Evolutionary conservation across 768 basidiomycete species (phyloP), one percentile per base, ranked within the genome.

Genomic region (Clavulina sp.): DNA sequence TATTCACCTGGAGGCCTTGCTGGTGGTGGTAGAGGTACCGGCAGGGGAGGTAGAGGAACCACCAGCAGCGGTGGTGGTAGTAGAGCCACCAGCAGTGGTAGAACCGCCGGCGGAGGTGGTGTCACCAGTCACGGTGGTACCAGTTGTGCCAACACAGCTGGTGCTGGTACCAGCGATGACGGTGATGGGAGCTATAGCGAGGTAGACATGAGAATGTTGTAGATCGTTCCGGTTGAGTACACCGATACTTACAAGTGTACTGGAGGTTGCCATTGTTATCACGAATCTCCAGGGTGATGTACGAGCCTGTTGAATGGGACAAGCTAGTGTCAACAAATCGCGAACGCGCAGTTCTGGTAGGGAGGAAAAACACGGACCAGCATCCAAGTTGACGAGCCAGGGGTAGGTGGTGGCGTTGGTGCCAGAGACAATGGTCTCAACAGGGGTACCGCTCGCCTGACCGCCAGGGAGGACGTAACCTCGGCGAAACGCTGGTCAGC

Each of bases 241-340:
- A 49, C 18, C n/a, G 16, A 23, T 5, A 33, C 56, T 41, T 29
- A 56, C 54, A 26, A 55, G 58, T 53, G 26, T 48, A 57, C 19
- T 41, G 36, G 26, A 48, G 54, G 54, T 36, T 36, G n/a, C 66
- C 66, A 28, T 57, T 54, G 4, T 58, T 48, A 53, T 67, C 66
- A 50, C 60, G 61, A 33, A 65, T 30, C 54, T 60, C 56, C 26
- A 64, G 49, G 32, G 62, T 64, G 56, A 64, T 55, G 50, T 50
- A 51, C 30, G 60, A 56, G 13, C 60, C 61, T 61, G n/a, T n/a
- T n/a, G n/a, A n/a, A n/a, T n/a, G 34, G 48, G 18, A 2, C 7
- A 7, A 2, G 32, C 7, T 16, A 7, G 16, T 26, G 31, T 9
- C 28, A 9, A 49, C 24, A 28, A 49, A 16, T 16, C 48, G 28